Evolutionary conservation across 2,329 filamentous ascomycete genomes (phyloP).

Genomic region (Penicillium vulpinum): DNA sequence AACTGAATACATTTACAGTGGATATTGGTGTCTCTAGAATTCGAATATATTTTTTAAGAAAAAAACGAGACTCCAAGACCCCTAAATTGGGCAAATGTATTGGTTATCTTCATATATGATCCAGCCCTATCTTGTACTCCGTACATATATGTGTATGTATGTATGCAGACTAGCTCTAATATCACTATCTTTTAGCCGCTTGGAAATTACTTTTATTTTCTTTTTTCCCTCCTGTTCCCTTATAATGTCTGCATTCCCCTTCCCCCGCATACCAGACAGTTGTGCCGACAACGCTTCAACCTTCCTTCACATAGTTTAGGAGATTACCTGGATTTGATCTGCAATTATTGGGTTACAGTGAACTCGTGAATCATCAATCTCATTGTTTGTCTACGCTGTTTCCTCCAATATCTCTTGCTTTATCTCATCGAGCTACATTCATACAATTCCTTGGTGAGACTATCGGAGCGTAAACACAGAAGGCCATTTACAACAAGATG

Average conservation of each 20-base stretch:
- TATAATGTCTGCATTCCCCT: background rate
- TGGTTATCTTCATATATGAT: background rate
- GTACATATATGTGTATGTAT: too few species aligned
- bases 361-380: background rate
- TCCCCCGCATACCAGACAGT: constrained; percentile 18
- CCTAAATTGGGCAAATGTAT: too few species aligned
- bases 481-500: constrained; percentile 7
- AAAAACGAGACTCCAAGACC: too few species aligned
- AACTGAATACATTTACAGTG: background rate
- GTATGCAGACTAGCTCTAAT: background rate
- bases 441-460: background rate
- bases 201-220: background rate
- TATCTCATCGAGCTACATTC: background rate
- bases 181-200: background rate
- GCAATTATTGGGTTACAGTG: background rate
- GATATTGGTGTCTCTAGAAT: too few species aligned
- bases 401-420: background rate
- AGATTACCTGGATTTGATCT: background rate
- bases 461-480: background rate
- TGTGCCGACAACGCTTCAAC: constrained; percentile 8
- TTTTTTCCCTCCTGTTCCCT: background rate
- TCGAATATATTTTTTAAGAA: too few species aligned
- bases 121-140: background rate
- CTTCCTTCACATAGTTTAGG: constrained; percentile 1
- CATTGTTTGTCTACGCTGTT: constrained; percentile 2